Percentiles rank a stretch among this genome's conserved stretches.
Evolutionary conservation across 1,284 basidiomycete species (phyloP).

Genomic region (Heterobasidion irregulare): DNA sequence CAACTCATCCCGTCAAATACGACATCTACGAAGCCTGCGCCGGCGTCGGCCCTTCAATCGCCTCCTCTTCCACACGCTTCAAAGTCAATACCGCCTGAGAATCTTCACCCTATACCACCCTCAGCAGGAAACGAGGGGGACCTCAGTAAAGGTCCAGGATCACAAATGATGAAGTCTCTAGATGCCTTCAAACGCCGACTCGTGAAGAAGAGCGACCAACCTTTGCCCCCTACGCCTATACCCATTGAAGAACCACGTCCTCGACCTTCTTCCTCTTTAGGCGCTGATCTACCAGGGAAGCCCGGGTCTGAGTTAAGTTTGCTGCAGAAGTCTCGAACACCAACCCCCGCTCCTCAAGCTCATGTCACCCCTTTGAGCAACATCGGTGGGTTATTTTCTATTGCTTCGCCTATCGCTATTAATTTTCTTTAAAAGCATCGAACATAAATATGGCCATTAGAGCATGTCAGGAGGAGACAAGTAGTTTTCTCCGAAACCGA

Average conservation of each 20-base stretch:
- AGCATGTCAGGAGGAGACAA: constrained; percentile 67
- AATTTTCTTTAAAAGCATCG: constrained; percentile 30
- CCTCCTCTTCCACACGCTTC: background rate
- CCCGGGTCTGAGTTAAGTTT: background rate
- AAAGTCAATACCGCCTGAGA: background rate
- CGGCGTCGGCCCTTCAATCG: background rate
- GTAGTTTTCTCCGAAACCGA: constrained; percentile 52
- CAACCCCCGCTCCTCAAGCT: constrained; percentile 8
- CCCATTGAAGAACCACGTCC: background rate
- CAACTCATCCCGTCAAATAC: background rate
- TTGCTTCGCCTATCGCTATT: background rate
- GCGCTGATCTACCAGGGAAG: background rate
- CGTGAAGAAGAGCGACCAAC: background rate
- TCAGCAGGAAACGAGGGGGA: background rate
- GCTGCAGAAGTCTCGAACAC: background rate
- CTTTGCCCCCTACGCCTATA: background rate
- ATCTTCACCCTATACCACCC: background rate
- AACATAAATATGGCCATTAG: constrained; percentile 74
- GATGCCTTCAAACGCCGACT: background rate
- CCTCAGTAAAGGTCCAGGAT: background rate
- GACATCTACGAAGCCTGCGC: background rate
- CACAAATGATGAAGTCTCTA: background rate
- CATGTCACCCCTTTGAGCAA: constrained; percentile 49
- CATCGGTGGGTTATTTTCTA: constrained; percentile 39
- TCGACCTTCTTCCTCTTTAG: background rate